Evolutionary conservation across 2,329 filamentous ascomycete genomes (phyloP).

Genomic region (Diplodia scrobiculata): DNA sequence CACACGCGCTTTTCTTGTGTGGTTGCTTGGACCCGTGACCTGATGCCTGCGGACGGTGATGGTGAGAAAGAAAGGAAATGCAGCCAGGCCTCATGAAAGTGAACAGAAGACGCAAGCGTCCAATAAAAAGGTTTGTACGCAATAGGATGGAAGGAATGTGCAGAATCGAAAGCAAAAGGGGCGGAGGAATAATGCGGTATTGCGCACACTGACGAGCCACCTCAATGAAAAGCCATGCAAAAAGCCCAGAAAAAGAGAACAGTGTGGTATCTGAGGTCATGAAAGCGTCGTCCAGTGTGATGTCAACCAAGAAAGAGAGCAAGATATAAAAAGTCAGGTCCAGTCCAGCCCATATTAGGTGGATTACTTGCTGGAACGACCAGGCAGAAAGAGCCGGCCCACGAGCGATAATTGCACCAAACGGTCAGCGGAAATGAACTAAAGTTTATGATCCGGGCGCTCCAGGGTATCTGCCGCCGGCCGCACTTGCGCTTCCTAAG

Average conservation of each 20-base stretch:
- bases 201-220: conserved; percentile 23
- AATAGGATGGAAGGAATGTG: conserved; percentile 25
- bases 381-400: neutral
- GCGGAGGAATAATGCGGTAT: conserved; percentile 3
- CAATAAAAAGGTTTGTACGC: conserved; percentile 15
- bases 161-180: neutral
- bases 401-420: conserved; percentile 6
- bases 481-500: neutral
- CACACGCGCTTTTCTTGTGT: conserved; percentile 4
- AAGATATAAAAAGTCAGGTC: conserved; percentile 2
- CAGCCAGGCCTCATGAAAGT: conserved; percentile 1
- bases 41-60: neutral
- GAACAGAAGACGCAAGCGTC: conserved; percentile 23
- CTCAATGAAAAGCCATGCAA: conserved; percentile 1
- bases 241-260: conserved; percentile 11
- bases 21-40: conserved; percentile 1
- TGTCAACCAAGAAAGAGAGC: conserved; percentile 16
- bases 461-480: conserved; percentile 21
- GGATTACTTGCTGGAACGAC: conserved; percentile 19
- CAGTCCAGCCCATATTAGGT: conserved; percentile 21
- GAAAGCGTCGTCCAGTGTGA: conserved; percentile 16
- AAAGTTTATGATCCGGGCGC: neutral
- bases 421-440: neutral
- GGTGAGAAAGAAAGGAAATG: conserved; percentile 1
- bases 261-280: conserved; percentile 22